These are phyloP conservation scores for Microcos paniculata DNA, from an alignment of 345 rosid species.

Conservation along the genomic window DNA sequence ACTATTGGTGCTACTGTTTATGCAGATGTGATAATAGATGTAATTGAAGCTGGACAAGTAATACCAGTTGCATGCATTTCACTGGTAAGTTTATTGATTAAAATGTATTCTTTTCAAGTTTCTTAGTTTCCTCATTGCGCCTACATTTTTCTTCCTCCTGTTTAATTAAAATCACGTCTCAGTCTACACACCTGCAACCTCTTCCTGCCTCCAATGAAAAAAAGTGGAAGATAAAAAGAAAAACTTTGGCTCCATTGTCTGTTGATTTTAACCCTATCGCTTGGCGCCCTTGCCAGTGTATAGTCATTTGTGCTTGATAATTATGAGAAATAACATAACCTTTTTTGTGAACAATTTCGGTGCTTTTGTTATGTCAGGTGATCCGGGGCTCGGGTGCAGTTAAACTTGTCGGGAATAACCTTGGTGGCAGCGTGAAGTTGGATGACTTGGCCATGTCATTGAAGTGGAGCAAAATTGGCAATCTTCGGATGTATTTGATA, in stretches of 20 bases:
- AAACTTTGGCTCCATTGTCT: neutral
- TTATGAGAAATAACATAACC: neutral
- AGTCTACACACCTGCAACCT: neutral
- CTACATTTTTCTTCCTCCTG: neutral
- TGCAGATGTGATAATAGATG: conserved; percentile 71
- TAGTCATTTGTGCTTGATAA: neutral
- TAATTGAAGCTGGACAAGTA: conserved; percentile 56
- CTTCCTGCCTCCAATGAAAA: neutral
- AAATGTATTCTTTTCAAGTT: neutral
- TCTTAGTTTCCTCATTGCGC: neutral
- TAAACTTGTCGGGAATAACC: conserved; percentile 67
- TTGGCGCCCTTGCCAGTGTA: neutral
- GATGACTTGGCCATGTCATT: conserved; percentile 73
- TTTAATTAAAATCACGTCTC: neutral
- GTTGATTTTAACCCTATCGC: neutral
- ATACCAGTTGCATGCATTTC: conserved; percentile 96
- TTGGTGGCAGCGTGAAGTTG: conserved; percentile 73
- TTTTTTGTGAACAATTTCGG: neutral
- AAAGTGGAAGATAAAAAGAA: neutral
- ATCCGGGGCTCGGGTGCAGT: conserved; percentile 72
- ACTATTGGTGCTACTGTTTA: conserved; percentile 72
- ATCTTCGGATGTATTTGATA: conserved; percentile 66
- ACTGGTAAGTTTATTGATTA: conserved; percentile 48
- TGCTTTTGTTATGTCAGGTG: conserved; percentile 38
- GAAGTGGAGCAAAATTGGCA: conserved; percentile 90